phyloP scores from a whole-genome alignment of 2,329 filamentous ascomycete genomes.

The Pestalotiopsis sp. region DNA sequence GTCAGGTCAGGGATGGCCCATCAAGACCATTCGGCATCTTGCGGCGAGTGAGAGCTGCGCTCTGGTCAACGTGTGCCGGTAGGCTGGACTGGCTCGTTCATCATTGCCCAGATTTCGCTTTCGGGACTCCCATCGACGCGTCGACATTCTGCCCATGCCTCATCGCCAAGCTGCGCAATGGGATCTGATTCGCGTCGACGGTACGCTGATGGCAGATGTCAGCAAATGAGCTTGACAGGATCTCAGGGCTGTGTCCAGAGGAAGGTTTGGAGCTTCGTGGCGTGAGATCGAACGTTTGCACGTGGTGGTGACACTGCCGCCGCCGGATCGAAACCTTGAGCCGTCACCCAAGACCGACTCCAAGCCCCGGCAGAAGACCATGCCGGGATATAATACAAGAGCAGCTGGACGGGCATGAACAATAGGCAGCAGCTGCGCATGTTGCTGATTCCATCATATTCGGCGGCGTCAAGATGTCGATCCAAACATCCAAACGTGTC shows the following conservation, averaged over 20 bases:
- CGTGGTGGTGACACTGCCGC: neutral
- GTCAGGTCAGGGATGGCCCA: neutral
- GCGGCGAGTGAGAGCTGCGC: too few species aligned
- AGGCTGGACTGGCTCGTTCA: too few species aligned
- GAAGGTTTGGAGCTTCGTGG: neutral
- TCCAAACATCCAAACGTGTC: neutral
- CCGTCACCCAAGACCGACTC: neutral
- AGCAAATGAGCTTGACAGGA: neutral
- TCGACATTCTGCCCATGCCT: too few species aligned
- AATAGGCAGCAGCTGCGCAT: too few species aligned
- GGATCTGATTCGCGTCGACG: too few species aligned
- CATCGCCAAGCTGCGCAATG: too few species aligned
- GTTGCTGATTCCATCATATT: too few species aligned
- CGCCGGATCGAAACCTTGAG: neutral
- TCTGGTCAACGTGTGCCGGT: too few species aligned
- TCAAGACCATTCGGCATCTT: neutral
- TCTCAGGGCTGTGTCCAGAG: neutral
- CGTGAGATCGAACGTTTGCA: neutral
- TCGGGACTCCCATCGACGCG: too few species aligned
- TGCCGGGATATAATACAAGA: neutral
- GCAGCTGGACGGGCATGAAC: too few species aligned
- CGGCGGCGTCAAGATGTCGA: too few species aligned
- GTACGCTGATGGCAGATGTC: neutral
- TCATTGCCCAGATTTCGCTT: too few species aligned
- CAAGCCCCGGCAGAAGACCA: neutral